These are phyloP conservation scores for Globisporangium recalcitrans DNA, from an alignment of 352 stramenopile genomes.

Conservation along the genomic window DNA sequence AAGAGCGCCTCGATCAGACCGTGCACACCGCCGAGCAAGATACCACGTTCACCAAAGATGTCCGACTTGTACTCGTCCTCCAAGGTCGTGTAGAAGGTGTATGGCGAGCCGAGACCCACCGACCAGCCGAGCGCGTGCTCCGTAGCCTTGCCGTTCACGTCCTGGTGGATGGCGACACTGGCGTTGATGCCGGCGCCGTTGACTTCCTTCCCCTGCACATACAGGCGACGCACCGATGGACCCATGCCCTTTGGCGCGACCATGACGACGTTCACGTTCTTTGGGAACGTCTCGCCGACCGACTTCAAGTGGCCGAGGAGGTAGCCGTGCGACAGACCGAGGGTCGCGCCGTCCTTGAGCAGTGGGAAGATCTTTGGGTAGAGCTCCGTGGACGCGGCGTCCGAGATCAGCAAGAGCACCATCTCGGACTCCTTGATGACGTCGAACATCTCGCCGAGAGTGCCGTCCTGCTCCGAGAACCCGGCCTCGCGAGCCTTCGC, in stretches of 20 bases:
- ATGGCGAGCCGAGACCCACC: conserved; percentile 94
- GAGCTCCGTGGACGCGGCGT: conserved; percentile 92
- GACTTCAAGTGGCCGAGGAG: conserved; percentile 96
- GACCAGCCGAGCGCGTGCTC: conserved; percentile 96
- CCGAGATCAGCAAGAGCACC: conserved; percentile 96
- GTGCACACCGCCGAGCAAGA: conserved; percentile 96
- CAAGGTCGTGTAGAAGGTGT: conserved; percentile 97
- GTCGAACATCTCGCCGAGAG: conserved; percentile 94
- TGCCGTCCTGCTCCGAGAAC: conserved; percentile 92
- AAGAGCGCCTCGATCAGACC: conserved; percentile 97
- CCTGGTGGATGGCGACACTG: conserved; percentile 94
- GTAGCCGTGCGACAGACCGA: conserved; percentile 97
- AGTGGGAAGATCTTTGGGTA: conserved; percentile 97
- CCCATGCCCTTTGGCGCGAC: conserved; percentile 98
- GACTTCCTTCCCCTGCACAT: conserved; percentile 97
- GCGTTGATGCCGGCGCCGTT: conserved; percentile 98
- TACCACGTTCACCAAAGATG: conserved; percentile 97
- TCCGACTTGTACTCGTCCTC: conserved; percentile 97
- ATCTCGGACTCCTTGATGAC: conserved; percentile 96
- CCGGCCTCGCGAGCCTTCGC: conserved; percentile 85
- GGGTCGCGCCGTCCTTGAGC: conserved; percentile 93
- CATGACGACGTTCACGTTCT: conserved; percentile 97
- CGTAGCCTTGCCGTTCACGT: conserved; percentile 89
- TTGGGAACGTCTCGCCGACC: conserved; percentile 93
- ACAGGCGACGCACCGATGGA: conserved; percentile 93